Conservation (phyloP, 805 yeast species). For the Nakazawaea holstii region DNA sequence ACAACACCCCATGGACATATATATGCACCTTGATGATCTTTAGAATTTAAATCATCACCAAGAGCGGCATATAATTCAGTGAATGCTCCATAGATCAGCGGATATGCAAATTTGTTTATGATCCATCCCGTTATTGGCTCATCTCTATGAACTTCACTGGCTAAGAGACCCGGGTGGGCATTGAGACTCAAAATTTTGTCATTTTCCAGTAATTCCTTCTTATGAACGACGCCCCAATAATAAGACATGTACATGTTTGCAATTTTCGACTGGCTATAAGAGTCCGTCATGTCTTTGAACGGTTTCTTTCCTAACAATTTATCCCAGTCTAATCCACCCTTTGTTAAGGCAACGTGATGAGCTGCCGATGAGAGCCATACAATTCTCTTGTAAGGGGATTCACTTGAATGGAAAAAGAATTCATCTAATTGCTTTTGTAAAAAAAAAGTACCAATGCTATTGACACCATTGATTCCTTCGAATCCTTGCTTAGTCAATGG, state of each 20-base stretch:
- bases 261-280: constrained; percentile 42
- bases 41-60: constrained; percentile 28
- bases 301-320: neutral
- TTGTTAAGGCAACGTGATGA: constrained; percentile 21
- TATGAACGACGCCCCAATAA: constrained; percentile 27
- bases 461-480: constrained; percentile 42
- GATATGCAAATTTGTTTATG: constrained; percentile 11
- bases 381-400: constrained; percentile 24
- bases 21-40: constrained; percentile 27
- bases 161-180: constrained; percentile 33
- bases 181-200: constrained; percentile 24
- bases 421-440: constrained; percentile 34
- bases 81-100: constrained; percentile 34
- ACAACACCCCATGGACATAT: constrained; percentile 37
- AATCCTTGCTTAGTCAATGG: constrained; percentile 36
- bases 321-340: constrained; percentile 15
- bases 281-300: neutral
- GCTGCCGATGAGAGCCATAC: constrained; percentile 41
- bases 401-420: constrained; percentile 25
- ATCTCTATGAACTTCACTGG: constrained; percentile 29
- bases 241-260: constrained; percentile 30
- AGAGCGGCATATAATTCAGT: constrained; percentile 39
- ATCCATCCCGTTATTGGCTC: neutral
- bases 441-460: constrained; percentile 40
- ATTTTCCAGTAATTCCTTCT: no score